Conservation (phyloP, 2,329 filamentous ascomycete species). For the Setomelanomma holmii region DNA sequence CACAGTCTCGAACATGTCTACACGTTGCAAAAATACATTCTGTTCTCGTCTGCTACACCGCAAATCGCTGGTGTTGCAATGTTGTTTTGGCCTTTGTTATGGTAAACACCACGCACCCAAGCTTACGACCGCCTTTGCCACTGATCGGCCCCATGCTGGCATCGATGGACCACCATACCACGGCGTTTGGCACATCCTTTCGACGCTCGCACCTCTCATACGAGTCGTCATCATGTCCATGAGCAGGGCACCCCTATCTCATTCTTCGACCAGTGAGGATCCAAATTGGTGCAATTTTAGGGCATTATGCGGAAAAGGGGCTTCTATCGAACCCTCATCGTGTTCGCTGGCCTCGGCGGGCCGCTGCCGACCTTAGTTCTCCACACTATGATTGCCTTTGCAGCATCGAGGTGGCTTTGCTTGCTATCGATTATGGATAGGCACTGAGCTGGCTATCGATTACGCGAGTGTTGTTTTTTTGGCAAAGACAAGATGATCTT, state of each 20-base stretch:
- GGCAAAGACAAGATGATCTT: not conserved
- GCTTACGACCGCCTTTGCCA: not conserved
- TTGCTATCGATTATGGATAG: slow-evolving; percentile 21
- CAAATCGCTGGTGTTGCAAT: slow-evolving; percentile 9
- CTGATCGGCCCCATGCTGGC: not conserved
- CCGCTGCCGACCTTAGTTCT: slow-evolving; percentile 33
- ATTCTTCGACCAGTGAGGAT: not conserved
- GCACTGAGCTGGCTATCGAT: not conserved
- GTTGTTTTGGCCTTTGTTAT: slow-evolving; percentile 4
- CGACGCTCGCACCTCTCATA: slow-evolving; percentile 12
- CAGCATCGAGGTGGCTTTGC: slow-evolving; percentile 18
- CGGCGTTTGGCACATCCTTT: slow-evolving; percentile 12
- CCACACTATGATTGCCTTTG: slow-evolving; percentile 41
- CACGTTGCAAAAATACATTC: not conserved
- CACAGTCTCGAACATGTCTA: not conserved
- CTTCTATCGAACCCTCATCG: slow-evolving; percentile 15
- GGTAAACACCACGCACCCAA: slow-evolving; percentile 6
- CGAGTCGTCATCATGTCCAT: slow-evolving; percentile 4
- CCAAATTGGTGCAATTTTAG: slow-evolving; percentile 31
- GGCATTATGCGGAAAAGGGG: slow-evolving; percentile 32
- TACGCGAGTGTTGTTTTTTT: not conserved
- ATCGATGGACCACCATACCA: slow-evolving; percentile 10
- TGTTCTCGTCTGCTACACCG: slow-evolving; percentile 6
- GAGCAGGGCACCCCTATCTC: slow-evolving; percentile 16
- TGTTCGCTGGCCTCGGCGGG: slow-evolving; percentile 23